A percentile compares a stretch with the other conserved stretches of the same genome.
Evolutionary conservation across 1,139 yeast species (phyloP).

Genomic region (Candida frijolesensis): DNA sequence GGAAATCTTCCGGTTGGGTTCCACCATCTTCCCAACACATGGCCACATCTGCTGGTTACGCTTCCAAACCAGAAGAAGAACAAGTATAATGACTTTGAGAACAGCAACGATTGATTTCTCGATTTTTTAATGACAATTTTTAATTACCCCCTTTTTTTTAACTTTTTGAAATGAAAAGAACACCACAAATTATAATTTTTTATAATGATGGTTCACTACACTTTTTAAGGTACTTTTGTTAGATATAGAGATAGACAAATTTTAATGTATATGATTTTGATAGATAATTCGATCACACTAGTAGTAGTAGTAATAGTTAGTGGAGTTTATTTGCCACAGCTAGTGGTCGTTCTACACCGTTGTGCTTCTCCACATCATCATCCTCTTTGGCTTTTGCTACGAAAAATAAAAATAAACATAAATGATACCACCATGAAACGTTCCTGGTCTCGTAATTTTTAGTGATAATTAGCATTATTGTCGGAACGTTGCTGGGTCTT

Average conservation of each 20-base stretch:
- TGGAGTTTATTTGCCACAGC: too few relatives aligned
- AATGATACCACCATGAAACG: too few relatives aligned
- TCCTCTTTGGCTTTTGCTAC: too few relatives aligned
- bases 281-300: background rate
- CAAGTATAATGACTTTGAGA: constrained; percentile 17
- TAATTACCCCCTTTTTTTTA: background rate
- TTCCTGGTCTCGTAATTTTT: too few relatives aligned
- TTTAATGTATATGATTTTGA: constrained; percentile 2
- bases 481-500: background rate
- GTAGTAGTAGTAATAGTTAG: too few relatives aligned
- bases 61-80: constrained; percentile 26
- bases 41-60: constrained; percentile 32
- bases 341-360: too few relatives aligned
- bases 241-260: constrained; percentile 3
- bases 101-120: background rate
- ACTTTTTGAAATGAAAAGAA: background rate
- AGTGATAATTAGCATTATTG: background rate
- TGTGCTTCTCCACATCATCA: too few relatives aligned
- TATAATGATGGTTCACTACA: background rate
- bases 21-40: constrained; percentile 41
- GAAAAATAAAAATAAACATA: too few relatives aligned
- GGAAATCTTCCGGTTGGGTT: constrained; percentile 49
- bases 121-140: background rate
- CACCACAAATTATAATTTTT: background rate
- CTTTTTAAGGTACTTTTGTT: background rate